Percentiles rank a stretch among this genome's conserved stretches.
Conservation (phyloP, 1,139 yeast genomes). For the Geotrichum candidum region DNA sequence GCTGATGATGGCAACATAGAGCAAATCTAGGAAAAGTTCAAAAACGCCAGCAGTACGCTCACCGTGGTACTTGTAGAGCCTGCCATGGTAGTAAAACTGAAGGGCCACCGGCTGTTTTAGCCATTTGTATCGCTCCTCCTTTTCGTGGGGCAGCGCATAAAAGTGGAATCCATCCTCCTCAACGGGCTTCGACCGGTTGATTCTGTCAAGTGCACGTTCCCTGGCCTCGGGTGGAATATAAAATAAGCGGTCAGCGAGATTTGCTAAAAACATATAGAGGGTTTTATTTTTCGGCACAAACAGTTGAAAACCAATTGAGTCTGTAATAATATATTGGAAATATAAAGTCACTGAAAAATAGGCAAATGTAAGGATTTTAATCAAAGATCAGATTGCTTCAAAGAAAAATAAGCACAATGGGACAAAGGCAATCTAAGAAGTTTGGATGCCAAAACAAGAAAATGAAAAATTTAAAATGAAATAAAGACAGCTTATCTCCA, state of each 20-base stretch:
- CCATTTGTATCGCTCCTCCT: slow-evolving; percentile 8
- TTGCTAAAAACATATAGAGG: not conserved
- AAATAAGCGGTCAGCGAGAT: slow-evolving; percentile 4
- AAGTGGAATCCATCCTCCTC: slow-evolving; percentile 18
- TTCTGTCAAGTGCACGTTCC: slow-evolving; percentile 15
- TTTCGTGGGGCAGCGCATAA: slow-evolving; percentile 13
- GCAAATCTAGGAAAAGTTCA: slow-evolving; percentile 56
- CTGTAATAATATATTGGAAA: not conserved
- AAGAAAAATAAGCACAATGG: no score
- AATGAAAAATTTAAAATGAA: no score
- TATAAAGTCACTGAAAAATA: no score
- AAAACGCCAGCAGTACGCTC: slow-evolving; percentile 49
- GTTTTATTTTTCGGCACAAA: not conserved
- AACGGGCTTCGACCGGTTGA: slow-evolving; percentile 12
- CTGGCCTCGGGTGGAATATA: slow-evolving; percentile 6
- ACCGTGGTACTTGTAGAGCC: slow-evolving; percentile 49
- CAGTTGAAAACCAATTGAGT: not conserved
- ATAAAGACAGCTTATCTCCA: no score
- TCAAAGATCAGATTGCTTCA: no score
- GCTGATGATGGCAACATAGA: slow-evolving; percentile 61
- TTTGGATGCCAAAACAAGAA: no score
- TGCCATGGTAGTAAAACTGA: slow-evolving; percentile 56
- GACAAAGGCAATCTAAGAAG: no score
- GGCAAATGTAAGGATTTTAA: no score
- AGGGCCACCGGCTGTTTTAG: slow-evolving; percentile 54